phyloP scores from a whole-genome alignment of 305 asterid species.

The Fraxinus paxiana region DNA sequence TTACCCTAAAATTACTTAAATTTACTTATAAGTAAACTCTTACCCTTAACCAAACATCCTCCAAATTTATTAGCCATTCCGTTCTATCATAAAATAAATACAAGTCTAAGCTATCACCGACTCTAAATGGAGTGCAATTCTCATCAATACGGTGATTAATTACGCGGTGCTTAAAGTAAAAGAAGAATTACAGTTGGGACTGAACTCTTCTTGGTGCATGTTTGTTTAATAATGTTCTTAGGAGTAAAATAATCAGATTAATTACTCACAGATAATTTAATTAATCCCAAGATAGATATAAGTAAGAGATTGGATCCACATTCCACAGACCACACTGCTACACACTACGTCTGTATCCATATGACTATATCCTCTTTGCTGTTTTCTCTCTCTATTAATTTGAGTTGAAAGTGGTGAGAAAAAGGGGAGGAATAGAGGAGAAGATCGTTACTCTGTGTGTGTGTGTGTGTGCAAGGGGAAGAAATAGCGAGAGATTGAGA shows the following conservation, averaged over 20 bases:
- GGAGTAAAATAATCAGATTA: not conserved
- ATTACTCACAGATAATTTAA: not conserved
- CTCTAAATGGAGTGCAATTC: not conserved
- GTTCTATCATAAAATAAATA: not conserved
- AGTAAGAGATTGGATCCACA: conserved; percentile 46
- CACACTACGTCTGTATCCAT: not conserved
- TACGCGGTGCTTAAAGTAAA: conserved; percentile 9
- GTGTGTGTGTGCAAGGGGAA: conserved; percentile 5
- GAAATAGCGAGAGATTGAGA: conserved; percentile 18
- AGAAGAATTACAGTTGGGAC: conserved; percentile 23
- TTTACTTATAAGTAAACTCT: not conserved
- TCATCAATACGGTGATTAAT: conserved; percentile 15
- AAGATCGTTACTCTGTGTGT: not conserved
- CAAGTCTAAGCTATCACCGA: not conserved
- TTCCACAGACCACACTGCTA: conserved; percentile 12
- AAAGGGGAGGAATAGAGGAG: not conserved
- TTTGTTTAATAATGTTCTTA: not conserved
- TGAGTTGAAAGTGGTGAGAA: not conserved
- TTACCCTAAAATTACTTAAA: not conserved
- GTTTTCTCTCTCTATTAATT: conserved; percentile 3
- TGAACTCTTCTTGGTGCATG: conserved; percentile 8
- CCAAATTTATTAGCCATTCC: not conserved
- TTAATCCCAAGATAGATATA: not conserved
- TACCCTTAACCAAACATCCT: not conserved
- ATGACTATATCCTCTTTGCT: conserved; percentile 12